A percentile compares a stretch with the other conserved stretches of the same genome.
Evolutionary conservation across 306 rosid species (phyloP).

Genomic region (Echinosophora koreensis): DNA sequence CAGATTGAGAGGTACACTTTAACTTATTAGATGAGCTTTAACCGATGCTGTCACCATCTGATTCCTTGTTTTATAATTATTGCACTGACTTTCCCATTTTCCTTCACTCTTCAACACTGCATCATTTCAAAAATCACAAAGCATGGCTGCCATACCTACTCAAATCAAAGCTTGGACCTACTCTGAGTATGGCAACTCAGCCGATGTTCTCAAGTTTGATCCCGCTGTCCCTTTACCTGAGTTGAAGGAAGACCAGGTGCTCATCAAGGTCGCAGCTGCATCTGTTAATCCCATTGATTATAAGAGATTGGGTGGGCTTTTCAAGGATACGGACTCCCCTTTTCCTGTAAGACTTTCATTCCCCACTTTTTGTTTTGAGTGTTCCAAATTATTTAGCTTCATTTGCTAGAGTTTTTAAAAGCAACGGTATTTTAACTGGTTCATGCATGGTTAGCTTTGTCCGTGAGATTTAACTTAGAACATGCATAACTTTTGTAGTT

Average conservation of each 20-base stretch:
- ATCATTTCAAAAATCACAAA: background rate
- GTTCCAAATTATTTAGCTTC: too few relatives aligned
- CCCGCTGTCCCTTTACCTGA: slow-evolving; percentile 54
- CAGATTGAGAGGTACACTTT: too few relatives aligned
- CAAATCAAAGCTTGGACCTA: slow-evolving; percentile 66
- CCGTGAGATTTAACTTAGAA: too few relatives aligned
- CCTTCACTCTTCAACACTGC: background rate
- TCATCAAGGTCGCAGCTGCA: slow-evolving; percentile 67
- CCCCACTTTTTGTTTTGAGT: too few relatives aligned
- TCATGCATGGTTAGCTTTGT: too few relatives aligned
- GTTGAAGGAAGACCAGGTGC: slow-evolving; percentile 57
- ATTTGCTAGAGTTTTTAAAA: too few relatives aligned
- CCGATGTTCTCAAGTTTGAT: slow-evolving; percentile 62
- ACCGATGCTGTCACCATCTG: too few relatives aligned
- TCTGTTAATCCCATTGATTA: slow-evolving; percentile 66
- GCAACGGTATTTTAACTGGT: too few relatives aligned
- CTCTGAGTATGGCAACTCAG: slow-evolving; percentile 54
- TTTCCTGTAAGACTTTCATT: slow-evolving; percentile 48
- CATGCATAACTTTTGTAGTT: too few relatives aligned
- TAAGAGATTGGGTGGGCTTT: slow-evolving; percentile 54
- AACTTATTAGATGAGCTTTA: too few relatives aligned
- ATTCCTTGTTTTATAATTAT: background rate
- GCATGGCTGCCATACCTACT: background rate
- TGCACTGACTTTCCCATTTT: background rate
- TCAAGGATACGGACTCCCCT: slow-evolving; percentile 41